Percentiles rank a stretch among this genome's conserved stretches.
Conservation (phyloP, 805 yeast genomes). For the Metschnikowia arizonensis region DNA sequence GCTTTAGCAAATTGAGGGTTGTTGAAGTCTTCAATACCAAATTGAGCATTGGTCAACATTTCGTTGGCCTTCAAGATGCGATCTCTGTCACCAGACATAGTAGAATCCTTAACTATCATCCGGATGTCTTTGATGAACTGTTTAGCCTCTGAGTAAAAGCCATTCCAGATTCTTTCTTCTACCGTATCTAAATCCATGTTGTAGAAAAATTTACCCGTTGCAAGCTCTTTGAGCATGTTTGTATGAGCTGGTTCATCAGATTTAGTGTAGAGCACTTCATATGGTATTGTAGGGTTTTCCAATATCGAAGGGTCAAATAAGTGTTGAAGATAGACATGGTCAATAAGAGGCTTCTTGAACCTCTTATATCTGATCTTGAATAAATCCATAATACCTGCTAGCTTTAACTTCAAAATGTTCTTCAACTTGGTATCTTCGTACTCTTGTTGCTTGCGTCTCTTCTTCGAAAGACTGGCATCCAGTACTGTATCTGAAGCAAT, state of each 20-base stretch:
- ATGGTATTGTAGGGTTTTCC: slow-evolving; percentile 33
- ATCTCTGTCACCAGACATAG: slow-evolving; percentile 76
- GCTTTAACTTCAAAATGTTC: slow-evolving; percentile 77
- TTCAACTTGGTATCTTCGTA: slow-evolving; percentile 77
- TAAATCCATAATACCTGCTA: slow-evolving; percentile 84
- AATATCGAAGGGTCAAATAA: slow-evolving; percentile 62
- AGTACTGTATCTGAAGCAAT: slow-evolving; percentile 23
- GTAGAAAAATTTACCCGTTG: slow-evolving; percentile 66
- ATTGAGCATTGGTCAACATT: slow-evolving; percentile 94
- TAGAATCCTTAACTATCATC: slow-evolving; percentile 76
- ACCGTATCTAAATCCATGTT: slow-evolving; percentile 93
- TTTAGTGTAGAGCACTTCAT: slow-evolving; percentile 43
- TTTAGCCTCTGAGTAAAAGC: slow-evolving; percentile 86
- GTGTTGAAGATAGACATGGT: slow-evolving; percentile 67
- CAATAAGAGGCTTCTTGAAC: slow-evolving; percentile 86
- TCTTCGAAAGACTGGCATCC: slow-evolving; percentile 35
- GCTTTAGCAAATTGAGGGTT: slow-evolving; percentile 67
- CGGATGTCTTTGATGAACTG: slow-evolving; percentile 84
- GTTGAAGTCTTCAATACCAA: slow-evolving; percentile 86
- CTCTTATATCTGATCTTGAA: slow-evolving; percentile 84
- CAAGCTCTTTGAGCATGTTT: slow-evolving; percentile 75
- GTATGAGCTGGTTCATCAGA: slow-evolving; percentile 44
- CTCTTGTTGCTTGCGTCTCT: slow-evolving; percentile 47
- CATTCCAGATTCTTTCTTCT: slow-evolving; percentile 96
- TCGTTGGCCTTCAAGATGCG: slow-evolving; percentile 79